A percentile compares a stretch with the other conserved stretches of the same genome.
phyloP scores from a whole-genome alignment of 2,329 filamentous ascomycete genomes.

The Alternaria burnsii region DNA sequence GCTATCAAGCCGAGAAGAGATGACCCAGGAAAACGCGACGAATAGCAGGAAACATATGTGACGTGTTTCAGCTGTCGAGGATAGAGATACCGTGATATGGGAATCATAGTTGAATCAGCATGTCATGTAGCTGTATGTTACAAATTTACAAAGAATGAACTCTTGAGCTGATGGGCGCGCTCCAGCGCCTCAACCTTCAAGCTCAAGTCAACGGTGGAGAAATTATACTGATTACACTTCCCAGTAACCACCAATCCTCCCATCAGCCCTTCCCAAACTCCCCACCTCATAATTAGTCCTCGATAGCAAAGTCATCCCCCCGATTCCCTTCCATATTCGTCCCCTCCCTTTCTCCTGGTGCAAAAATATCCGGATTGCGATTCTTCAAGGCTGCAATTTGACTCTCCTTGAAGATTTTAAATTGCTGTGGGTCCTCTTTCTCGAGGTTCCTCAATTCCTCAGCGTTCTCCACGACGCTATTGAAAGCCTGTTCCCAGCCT shows the following conservation, averaged over 20 bases:
- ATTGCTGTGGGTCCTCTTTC: slow-evolving; percentile 46
- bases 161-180: background rate
- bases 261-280: background rate
- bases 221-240: background rate
- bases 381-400: slow-evolving; percentile 52
- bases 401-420: slow-evolving; percentile 44
- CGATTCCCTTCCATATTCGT: background rate
- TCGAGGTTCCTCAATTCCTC: slow-evolving; percentile 71
- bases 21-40: background rate
- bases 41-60: background rate
- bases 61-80: background rate
- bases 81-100: background rate
- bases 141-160: slow-evolving; percentile 3
- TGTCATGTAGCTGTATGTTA: background rate
- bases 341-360: slow-evolving; percentile 16
- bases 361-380: slow-evolving; percentile 35
- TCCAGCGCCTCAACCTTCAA: too few relatives aligned
- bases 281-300: slow-evolving; percentile 1
- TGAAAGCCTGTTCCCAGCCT: slow-evolving; percentile 69
- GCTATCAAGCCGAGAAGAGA: too few relatives aligned
- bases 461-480: slow-evolving; percentile 70
- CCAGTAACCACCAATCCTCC: background rate
- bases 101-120: background rate
- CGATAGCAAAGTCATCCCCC: slow-evolving; percentile 12
- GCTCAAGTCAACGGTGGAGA: background rate